Evolutionary conservation across 2,329 filamentous ascomycete genomes (phyloP), one percentile per base, ranked within the genome.

Genomic region (Nemania sp.): DNA sequence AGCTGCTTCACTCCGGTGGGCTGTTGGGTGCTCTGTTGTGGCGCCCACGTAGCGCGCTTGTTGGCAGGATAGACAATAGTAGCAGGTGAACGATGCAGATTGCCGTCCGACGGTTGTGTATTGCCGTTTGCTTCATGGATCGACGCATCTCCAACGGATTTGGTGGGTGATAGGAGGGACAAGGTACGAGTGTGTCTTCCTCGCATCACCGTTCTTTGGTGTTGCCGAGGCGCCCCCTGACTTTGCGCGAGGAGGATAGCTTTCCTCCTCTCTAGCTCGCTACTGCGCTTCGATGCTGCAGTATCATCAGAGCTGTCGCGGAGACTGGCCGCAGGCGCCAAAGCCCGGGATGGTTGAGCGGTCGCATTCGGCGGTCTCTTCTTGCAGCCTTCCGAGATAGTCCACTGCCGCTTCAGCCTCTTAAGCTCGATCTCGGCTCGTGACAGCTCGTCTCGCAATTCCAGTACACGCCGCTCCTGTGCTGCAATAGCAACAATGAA

Each of bases 401-500:
- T 83, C 87, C 90, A 97, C 71, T 91, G 88, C 65, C 83, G 87
- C 77, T 97, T 97, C 57, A 99, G 77, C 36, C 77, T 81, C 41
- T 78, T 77, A 34, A 99, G 77, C 41, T 96, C 89, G 11, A 77
- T 74, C 69, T 99, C 93, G 5, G 94, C 93, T 55, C 86, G 86
- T 20, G 78, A 76, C n/a, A 99, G 77, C 71, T 97, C 93, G 70
- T 99, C 94, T 55, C 86, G 88, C 47, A 99, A 77, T 73, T 97
- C 94, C 52, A 99, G 75, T 1, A 99, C 93, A 61, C 85, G 86
- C 52, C 94, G 82, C 75, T 99, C 94, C 73, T 97, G 92, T 12
- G 90, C 86, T 39, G 94, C 94, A 65, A 99, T 88, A 52, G 92
- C 89, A 57, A 91, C 92, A 61, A 99, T 86, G 65, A 97, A 89